Base-by-base conservation (phyloP, 345 rosid genomes). In the Capsella bursapastoris region DNA sequence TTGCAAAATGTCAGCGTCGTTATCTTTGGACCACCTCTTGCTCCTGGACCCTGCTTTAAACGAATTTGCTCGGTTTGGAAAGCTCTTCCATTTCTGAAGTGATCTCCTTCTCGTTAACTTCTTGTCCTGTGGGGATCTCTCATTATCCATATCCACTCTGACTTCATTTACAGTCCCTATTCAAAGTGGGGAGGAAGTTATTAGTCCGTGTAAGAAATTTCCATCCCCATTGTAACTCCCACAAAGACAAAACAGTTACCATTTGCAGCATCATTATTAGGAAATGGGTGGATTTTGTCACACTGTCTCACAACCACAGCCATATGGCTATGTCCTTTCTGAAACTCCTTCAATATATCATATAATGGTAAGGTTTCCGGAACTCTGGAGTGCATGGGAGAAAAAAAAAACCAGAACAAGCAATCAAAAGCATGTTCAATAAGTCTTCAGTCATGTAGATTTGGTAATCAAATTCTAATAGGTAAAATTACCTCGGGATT, bases 311-410 rank as follows among this genome's bases (percentile, higher is more conserved):
- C 86, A 56, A 90, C 90, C 64, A 90, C 92, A 50, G 96, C 97
- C 97, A 93, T 89, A 76, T 93, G 98, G 84, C 97, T 93, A 59
- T 89, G 98, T 55, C 98, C 98, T 81, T 93, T 93, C 77, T 93
- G 97, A 75, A 93, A 93, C 83, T 93, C 98, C 68, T 93, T 93
- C 81, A 93, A 61, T 73, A 93, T 89, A 74, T 90, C 98, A 72
- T 93, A 93, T 34, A 93, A 74, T 6, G 97, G 97, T 81, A 90
- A 73, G 40, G 73, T 83, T 66, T 90, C 98, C 58, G 51, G 82
- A 77, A 93, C 92, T 85, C 97, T 89, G 43, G 8, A 70, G 53
- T 58, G 65, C 64, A 65, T 12, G 22, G 18, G 22, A 32, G 51
- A 7, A 47, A 47, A 13, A 43, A 3, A 40, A 5, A 43, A 44